A percentile compares a stretch with the other conserved stretches of the same genome.
These are phyloP conservation scores for Neotropicomus parvogracilis DNA, from an alignment of 1,284 basidiomycete genomes.

Conservation along the genomic window DNA sequence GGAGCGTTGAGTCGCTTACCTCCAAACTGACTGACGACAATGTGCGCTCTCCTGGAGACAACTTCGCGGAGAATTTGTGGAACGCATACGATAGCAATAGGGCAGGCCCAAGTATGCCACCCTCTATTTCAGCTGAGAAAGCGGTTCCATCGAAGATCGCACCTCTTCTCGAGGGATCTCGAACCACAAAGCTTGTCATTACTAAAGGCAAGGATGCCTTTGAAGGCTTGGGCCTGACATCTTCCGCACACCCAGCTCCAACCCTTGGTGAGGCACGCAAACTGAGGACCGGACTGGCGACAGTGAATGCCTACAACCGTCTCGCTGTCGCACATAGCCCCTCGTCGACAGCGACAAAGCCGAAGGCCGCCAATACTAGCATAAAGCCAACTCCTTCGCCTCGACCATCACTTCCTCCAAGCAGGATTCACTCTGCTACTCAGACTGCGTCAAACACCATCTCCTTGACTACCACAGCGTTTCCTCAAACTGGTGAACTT, in stretches of 20 bases:
- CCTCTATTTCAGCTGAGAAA: conserved; percentile 26
- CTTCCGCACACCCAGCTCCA: conserved; percentile 46
- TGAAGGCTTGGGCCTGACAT: conserved; percentile 61
- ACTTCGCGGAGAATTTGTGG: conserved; percentile 58
- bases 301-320: conserved; percentile 37
- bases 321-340: conserved; percentile 21
- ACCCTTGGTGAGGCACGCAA: conserved; percentile 75
- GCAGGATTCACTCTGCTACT: conserved; percentile 9
- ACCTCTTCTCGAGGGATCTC: conserved; percentile 28
- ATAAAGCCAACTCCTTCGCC: conserved; percentile 45
- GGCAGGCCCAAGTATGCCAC: conserved; percentile 24
- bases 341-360: conserved; percentile 24
- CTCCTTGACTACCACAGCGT: conserved; percentile 22
- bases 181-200: conserved; percentile 28
- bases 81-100: conserved; percentile 40
- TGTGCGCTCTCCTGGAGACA: conserved; percentile 37
- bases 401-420: conserved; percentile 34
- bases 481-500: conserved; percentile 37
- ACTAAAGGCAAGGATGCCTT: conserved; percentile 65
- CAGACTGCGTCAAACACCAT: conserved; percentile 18
- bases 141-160: conserved; percentile 24
- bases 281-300: conserved; percentile 61
- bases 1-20: conserved; percentile 38
- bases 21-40: conserved; percentile 27
- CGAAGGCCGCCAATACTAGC: conserved; percentile 30